Evolutionary conservation across 192 early-diverging fungal genomes (phyloP).

Genomic region (Coemansia sp.): DNA sequence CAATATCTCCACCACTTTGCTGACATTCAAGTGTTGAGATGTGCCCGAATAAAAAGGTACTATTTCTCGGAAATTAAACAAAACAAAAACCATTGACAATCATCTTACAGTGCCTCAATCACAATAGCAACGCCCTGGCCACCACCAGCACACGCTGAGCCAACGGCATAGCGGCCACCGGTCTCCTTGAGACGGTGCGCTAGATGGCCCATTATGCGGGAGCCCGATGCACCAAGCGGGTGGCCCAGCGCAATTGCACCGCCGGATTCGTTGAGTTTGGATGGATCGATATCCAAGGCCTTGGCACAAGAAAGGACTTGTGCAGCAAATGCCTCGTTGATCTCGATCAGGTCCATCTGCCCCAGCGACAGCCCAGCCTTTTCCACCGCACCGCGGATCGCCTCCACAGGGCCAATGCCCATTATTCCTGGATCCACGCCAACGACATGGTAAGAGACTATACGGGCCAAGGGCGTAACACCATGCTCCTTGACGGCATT

Average conservation of each 20-base stretch:
- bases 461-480: conserved; percentile 81
- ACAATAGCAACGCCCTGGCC: conserved; percentile 82
- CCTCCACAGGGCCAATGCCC: conserved; percentile 95
- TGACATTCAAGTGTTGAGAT: no score
- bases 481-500: conserved; percentile 77
- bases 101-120: conserved; percentile 59
- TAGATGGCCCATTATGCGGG: conserved; percentile 90
- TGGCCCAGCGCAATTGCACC: conserved; percentile 95
- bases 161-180: conserved; percentile 82
- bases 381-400: conserved; percentile 82
- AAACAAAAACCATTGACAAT: no score
- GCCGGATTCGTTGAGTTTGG: conserved; percentile 82
- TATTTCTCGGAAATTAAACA: no score
- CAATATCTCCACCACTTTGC: background rate
- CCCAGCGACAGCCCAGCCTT: conserved; percentile 72
- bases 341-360: conserved; percentile 90
- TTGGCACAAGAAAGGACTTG: conserved; percentile 88
- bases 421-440: conserved; percentile 93
- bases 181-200: conserved; percentile 81
- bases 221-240: conserved; percentile 93
- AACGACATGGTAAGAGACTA: conserved; percentile 80
- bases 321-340: conserved; percentile 98
- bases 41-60: no score
- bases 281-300: conserved; percentile 80
- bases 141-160: conserved; percentile 95